These are phyloP conservation scores for Flagelloscypha sp. DNA, from an alignment of 768 basidiomycete species.

Conservation along the genomic window DNA sequence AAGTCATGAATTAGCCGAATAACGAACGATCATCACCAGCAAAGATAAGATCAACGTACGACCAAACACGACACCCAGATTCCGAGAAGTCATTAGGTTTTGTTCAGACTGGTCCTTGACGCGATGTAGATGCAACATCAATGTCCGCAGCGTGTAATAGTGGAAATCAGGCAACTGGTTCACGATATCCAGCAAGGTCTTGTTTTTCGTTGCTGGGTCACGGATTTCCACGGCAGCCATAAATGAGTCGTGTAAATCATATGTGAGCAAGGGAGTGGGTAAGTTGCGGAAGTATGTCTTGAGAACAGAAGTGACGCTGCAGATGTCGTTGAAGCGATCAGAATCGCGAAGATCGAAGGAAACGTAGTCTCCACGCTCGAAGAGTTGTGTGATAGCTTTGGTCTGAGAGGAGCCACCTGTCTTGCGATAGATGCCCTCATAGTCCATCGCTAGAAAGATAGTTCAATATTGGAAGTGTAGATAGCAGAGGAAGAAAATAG, in stretches of 20 bases:
- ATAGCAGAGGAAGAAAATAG: neutral
- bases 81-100: conserved; percentile 93
- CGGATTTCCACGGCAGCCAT: conserved; percentile 65
- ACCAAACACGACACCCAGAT: conserved; percentile 95
- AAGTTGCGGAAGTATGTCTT: conserved; percentile 95
- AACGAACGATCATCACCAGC: too few species aligned
- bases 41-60: conserved; percentile 50
- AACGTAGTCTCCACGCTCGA: conserved; percentile 85
- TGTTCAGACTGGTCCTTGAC: conserved; percentile 58
- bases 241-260: conserved; percentile 85
- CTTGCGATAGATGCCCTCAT: conserved; percentile 98
- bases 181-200: conserved; percentile 58
- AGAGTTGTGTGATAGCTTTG: conserved; percentile 88
- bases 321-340: conserved; percentile 94
- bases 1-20: conserved; percentile 3
- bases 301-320: conserved; percentile 91
- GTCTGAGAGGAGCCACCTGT: conserved; percentile 89
- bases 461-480: neutral
- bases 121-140: conserved; percentile 83
- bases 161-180: conserved; percentile 78
- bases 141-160: conserved; percentile 69
- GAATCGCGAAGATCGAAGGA: conserved; percentile 83
- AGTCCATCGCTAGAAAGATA: conserved; percentile 37
- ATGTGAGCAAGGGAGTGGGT: conserved; percentile 85
- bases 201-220: conserved; percentile 52